Evolutionary conservation across 768 basidiomycete species (phyloP), one percentile per base, ranked within the genome.

Genomic region (Phylloporus sp.): DNA sequence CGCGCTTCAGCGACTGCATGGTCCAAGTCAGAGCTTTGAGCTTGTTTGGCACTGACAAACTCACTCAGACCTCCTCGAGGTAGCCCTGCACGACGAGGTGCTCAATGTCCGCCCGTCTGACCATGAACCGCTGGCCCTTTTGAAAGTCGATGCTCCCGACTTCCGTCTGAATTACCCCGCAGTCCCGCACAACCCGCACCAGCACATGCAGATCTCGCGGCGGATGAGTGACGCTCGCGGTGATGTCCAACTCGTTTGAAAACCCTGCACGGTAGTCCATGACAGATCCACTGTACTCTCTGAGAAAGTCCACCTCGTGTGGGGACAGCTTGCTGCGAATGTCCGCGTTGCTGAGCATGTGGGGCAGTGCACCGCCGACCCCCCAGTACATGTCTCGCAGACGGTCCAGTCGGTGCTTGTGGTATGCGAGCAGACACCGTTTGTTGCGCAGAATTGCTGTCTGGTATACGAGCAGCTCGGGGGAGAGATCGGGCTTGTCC

Each of bases 341-440:
- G 56, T 90, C 82, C 46, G 80, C 66, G 58, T 84, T 76, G 54
- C 75, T 76, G 53, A 97, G 79, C 38, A 97, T 75, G 57, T 91
- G 88, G 1, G 92, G 90, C 3, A 97, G 74, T 4, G 91, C 88
- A 13, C 92, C 95, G 16, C 91, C 91, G 8, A 84, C 80, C 12
- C 81, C 73, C 95, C 95, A 98, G 72, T 91, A 97, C 74, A 90
- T 78, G 62, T 92, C 86, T 52, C 85, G 80, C 47, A 98, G 80
- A 47, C 85, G 82, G 64, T 91, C 87, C 34, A 91, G 70, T 49
- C 95, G 81, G 72, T 94, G 91, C 23, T 81, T 73, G 69, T 97
- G 92, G 70, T 98, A 99, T 0, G 92, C 93, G 40, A 97, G 81
- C 4, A 98, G 78, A 66, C 91, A 93, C n/a, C 97, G 87, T 68